These are phyloP conservation scores for Debaryomyces subglobosus DNA, from an alignment of 1,139 yeast species.

Conservation along the genomic window DNA sequence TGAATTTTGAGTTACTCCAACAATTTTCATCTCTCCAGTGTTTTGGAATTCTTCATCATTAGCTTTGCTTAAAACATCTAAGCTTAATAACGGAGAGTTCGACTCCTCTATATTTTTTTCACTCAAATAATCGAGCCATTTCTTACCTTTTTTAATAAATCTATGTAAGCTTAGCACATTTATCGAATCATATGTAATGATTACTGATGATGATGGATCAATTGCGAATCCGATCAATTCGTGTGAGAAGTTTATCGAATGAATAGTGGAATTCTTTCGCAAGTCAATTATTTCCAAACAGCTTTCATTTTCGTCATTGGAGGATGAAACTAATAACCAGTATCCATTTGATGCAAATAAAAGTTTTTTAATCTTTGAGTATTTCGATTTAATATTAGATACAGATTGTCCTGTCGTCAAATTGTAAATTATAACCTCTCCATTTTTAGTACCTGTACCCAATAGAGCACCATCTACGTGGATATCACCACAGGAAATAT, in stretches of 20 bases:
- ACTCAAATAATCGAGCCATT: constrained; percentile 31
- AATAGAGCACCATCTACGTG: constrained; percentile 71
- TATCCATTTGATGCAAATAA: constrained; percentile 71
- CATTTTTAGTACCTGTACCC: constrained; percentile 48
- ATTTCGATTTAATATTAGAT: constrained; percentile 35
- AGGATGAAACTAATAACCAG: constrained; percentile 48
- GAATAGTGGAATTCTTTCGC: constrained; percentile 45
- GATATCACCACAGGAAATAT: constrained; percentile 39
- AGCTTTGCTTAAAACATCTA: constrained; percentile 14
- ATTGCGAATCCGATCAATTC: constrained; percentile 31
- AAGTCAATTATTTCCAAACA: constrained; percentile 58
- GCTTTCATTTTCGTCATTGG: constrained; percentile 15
- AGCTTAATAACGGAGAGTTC: constrained; percentile 9
- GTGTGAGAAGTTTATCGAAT: constrained; percentile 27
- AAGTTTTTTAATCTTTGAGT: constrained; percentile 37
- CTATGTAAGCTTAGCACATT: constrained; percentile 30
- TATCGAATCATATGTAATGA: constrained; percentile 28
- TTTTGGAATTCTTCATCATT: constrained; percentile 14
- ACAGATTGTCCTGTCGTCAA: constrained; percentile 42
- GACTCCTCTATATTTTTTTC: constrained; percentile 7
- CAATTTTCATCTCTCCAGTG: constrained; percentile 14
- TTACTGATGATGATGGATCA: constrained; percentile 51
- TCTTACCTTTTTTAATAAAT: constrained; percentile 48
- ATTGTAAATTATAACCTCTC: constrained; percentile 46
- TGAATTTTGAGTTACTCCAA: constrained; percentile 17